Conservation (phyloP, 163 green algal species). For the Scenedesmus sp. region DNA sequence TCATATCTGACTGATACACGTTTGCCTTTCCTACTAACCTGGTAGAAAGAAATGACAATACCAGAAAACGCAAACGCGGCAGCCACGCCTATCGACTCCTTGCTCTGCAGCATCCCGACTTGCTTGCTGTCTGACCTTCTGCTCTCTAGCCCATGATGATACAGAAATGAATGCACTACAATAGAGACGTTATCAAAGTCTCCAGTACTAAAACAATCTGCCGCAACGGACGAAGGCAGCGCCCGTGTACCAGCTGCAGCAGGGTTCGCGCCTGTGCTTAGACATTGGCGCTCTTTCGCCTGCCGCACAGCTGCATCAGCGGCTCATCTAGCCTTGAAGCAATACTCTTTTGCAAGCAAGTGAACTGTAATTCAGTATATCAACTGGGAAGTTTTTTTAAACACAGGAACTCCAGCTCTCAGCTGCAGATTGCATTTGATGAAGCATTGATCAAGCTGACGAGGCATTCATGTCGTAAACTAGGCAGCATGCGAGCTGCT, state of each 20-base stretch:
- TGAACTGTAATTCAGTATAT: too few relatives aligned
- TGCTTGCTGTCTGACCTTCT: neutral
- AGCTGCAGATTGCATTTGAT: neutral
- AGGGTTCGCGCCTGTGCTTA: neutral
- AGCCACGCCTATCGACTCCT: slow-evolving; percentile 9
- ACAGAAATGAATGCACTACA: neutral
- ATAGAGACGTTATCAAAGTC: neutral
- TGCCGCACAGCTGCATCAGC: neutral
- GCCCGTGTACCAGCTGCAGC: neutral
- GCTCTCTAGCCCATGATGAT: neutral
- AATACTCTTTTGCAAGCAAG: too few relatives aligned
- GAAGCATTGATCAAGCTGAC: neutral
- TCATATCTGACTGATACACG: neutral
- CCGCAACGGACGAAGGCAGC: neutral
- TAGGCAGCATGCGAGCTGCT: neutral
- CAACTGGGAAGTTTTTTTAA: too few relatives aligned
- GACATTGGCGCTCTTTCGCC: neutral
- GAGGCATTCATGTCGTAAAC: neutral
- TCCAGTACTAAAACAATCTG: neutral
- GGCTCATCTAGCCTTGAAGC: too few relatives aligned
- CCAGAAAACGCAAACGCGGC: slow-evolving; percentile 11
- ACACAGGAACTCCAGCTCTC: too few relatives aligned
- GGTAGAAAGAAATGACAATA: slow-evolving; percentile 34
- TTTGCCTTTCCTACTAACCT: neutral
- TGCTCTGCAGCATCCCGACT: slow-evolving; percentile 9